phyloP scores from a whole-genome alignment of 23 red algal species.

The Agarophyton chilense region DNA sequence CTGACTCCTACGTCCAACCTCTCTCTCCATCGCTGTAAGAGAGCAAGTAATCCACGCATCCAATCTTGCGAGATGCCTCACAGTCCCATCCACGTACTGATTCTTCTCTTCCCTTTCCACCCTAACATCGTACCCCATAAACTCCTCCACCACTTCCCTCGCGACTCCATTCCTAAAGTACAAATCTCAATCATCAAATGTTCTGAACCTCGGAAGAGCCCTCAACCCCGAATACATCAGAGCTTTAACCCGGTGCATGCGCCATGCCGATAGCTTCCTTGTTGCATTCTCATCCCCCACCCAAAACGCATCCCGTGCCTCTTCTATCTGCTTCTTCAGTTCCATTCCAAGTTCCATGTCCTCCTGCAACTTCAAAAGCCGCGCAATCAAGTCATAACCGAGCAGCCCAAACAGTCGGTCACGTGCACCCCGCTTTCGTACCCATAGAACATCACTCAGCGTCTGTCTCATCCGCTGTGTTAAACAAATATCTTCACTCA shows the following conservation, averaged over 20 bases:
- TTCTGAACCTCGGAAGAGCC: not conserved
- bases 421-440: too few relatives aligned
- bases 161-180: too few relatives aligned
- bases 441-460: too few relatives aligned
- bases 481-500: not conserved
- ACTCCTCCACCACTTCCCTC: not conserved
- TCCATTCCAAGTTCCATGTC: too few relatives aligned
- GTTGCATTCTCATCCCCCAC: too few relatives aligned
- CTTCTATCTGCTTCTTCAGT: too few relatives aligned
- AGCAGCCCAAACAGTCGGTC: too few relatives aligned
- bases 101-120: not conserved
- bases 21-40: not conserved
- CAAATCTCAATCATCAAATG: not conserved
- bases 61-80: not conserved
- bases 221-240: not conserved
- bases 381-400: too few relatives aligned
- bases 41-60: not conserved
- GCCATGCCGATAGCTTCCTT: too few relatives aligned
- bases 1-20: not conserved
- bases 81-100: too few relatives aligned
- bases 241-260: not conserved
- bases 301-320: too few relatives aligned
- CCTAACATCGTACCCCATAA: not conserved
- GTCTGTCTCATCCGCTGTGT: conserved; percentile 3
- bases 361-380: too few relatives aligned